These are phyloP conservation scores for Besnoitia besnoiti DNA, from an alignment of 169 alveolate genomes.

Conservation along the genomic window DNA sequence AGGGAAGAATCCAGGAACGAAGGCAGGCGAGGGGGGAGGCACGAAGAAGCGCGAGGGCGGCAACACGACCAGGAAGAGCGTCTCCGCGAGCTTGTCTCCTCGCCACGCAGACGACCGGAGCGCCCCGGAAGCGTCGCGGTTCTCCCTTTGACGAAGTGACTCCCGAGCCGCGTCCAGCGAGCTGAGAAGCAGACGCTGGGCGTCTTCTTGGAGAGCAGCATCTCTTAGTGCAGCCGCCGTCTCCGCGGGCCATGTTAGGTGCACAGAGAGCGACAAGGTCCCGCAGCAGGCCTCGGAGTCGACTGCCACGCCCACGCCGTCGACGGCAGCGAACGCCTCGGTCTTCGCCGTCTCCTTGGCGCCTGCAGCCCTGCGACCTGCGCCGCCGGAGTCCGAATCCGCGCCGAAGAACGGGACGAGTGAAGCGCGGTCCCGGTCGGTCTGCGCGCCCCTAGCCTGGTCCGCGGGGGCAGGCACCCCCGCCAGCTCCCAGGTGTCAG, in stretches of 20 bases:
- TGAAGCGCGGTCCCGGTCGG: not conserved
- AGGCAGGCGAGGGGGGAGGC: not conserved
- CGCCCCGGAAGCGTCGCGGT: no score
- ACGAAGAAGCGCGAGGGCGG: conserved; percentile 1
- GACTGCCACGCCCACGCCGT: not conserved
- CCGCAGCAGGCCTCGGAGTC: not conserved
- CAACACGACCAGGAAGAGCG: not conserved
- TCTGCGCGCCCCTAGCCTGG: not conserved
- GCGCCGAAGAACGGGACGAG: not conserved
- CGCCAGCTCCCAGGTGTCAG: not conserved
- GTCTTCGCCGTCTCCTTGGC: not conserved
- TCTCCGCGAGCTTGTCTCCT: not conserved
- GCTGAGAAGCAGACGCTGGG: not conserved
- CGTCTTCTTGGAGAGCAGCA: not conserved
- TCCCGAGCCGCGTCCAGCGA: not conserved
- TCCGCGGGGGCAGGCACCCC: not conserved
- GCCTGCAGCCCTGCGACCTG: not conserved
- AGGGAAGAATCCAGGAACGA: not conserved
- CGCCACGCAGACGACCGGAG: not conserved
- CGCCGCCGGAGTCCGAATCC: not conserved
- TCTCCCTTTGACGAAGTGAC: not conserved
- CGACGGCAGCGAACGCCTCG: not conserved
- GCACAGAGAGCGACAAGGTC: not conserved
- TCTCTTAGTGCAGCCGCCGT: not conserved
- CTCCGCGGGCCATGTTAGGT: not conserved